Evolutionary conservation across 805 yeast genomes (phyloP).

Genomic region (Hanseniaspora clermontiae): DNA sequence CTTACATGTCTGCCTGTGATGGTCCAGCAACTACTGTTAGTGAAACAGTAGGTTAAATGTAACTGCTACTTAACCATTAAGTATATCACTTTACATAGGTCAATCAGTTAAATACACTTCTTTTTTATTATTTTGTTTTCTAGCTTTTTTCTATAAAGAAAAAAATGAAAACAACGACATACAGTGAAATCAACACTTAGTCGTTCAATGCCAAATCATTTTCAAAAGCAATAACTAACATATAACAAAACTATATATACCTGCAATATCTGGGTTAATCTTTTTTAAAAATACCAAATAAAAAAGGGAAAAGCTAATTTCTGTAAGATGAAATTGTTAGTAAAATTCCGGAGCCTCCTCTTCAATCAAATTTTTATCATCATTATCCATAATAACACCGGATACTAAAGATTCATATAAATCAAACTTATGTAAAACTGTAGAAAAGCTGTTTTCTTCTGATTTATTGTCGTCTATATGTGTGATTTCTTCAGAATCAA

Average conservation of each 20-base stretch:
- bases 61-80: neutral
- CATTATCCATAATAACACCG: neutral
- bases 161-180: neutral
- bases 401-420: neutral
- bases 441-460: neutral
- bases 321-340: neutral
- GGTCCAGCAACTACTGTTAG: neutral
- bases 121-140: too few relatives aligned
- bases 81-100: neutral
- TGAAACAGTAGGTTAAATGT: neutral
- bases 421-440: neutral
- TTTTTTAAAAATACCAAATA: too few relatives aligned
- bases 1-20: conserved; percentile 1
- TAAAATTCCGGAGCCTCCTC: conserved; percentile 11
- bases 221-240: too few relatives aligned
- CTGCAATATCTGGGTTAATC: too few relatives aligned
- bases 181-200: too few relatives aligned
- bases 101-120: neutral
- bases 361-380: neutral
- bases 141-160: too few relatives aligned
- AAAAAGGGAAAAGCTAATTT: too few relatives aligned
- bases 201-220: too few relatives aligned
- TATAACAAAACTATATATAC: too few relatives aligned
- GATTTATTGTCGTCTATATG: neutral
- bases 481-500: neutral